A percentile compares a stretch with the other conserved stretches of the same genome.
Conservation (phyloP, 805 yeast species). For the Schwanniomyces pseudopolymorphus region DNA sequence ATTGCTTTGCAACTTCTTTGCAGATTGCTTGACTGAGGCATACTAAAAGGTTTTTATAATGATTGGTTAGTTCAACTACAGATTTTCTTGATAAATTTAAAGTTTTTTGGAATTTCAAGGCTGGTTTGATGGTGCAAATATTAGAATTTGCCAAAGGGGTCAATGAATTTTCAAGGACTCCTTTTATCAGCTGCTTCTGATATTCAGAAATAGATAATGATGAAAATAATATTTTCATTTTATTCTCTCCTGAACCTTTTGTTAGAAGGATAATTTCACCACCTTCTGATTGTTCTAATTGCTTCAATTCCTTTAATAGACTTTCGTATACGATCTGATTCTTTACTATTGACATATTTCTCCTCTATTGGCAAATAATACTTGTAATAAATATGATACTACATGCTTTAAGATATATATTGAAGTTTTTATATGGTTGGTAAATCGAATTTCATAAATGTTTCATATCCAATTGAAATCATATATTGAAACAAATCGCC, state of each 20-base stretch:
- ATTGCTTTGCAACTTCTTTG: constrained; percentile 60
- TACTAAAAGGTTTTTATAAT: constrained; percentile 16
- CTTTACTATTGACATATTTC: not conserved
- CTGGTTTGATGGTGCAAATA: constrained; percentile 11
- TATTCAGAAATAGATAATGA: not conserved
- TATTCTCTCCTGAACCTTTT: not conserved
- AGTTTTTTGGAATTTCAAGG: constrained; percentile 4
- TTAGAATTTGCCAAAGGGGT: not conserved
- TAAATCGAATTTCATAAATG: not conserved
- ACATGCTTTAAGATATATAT: not conserved
- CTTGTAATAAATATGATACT: too few relatives aligned
- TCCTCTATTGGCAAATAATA: too few relatives aligned
- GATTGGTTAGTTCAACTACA: constrained; percentile 7
- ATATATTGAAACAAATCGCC: not conserved
- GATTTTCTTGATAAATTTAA: constrained; percentile 3
- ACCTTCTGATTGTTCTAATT: not conserved
- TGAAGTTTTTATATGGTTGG: not conserved
- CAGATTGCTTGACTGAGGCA: constrained; percentile 39
- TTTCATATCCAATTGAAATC: not conserved
- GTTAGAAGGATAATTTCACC: not conserved
- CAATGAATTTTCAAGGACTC: constrained; percentile 2
- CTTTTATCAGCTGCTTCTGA: constrained; percentile 1
- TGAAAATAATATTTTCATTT: not conserved
- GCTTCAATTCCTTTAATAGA: not conserved
- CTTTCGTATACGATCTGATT: not conserved